Conservation (phyloP, 139 green algal genomes). For the Coccomyxa sp. region DNA sequence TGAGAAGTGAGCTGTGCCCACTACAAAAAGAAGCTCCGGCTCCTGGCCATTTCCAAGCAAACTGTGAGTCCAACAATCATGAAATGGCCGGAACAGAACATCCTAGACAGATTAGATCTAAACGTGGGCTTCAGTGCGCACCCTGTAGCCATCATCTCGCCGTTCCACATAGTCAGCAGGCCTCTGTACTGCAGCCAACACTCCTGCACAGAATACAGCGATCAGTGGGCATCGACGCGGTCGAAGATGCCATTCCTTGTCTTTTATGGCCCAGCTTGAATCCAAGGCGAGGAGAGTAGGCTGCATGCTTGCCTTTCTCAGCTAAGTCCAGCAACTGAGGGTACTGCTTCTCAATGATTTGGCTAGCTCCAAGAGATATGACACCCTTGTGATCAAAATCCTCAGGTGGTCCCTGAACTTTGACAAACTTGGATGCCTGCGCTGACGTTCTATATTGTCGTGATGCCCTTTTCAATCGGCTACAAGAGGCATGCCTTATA, state of each 20-base stretch:
- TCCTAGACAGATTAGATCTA: neutral
- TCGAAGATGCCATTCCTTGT: neutral
- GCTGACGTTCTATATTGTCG: too few species aligned
- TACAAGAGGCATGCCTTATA: too few species aligned
- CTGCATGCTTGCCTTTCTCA: constrained; percentile 22
- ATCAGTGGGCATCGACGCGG: neutral
- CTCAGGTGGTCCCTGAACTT: neutral
- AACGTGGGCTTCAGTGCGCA: neutral
- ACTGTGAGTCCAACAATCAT: too few species aligned
- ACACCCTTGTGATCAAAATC: neutral
- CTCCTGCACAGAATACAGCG: constrained; percentile 32
- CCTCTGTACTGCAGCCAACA: constrained; percentile 50
- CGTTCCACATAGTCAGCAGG: constrained; percentile 60
- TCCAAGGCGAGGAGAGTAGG: neutral
- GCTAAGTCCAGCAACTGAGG: constrained; percentile 39
- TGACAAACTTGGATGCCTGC: too few species aligned
- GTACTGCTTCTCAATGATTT: constrained; percentile 2
- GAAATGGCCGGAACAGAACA: neutral
- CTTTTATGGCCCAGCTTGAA: neutral
- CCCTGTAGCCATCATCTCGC: constrained; percentile 62
- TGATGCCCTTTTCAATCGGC: too few species aligned
- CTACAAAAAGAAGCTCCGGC: constrained; percentile 56
- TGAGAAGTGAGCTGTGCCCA: constrained; percentile 74
- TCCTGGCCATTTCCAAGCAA: constrained; percentile 28
- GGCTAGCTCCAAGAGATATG: neutral